Evolutionary conservation across 1,139 yeast species (phyloP).

Genomic region (Lodderomyces parapsilosis): DNA sequence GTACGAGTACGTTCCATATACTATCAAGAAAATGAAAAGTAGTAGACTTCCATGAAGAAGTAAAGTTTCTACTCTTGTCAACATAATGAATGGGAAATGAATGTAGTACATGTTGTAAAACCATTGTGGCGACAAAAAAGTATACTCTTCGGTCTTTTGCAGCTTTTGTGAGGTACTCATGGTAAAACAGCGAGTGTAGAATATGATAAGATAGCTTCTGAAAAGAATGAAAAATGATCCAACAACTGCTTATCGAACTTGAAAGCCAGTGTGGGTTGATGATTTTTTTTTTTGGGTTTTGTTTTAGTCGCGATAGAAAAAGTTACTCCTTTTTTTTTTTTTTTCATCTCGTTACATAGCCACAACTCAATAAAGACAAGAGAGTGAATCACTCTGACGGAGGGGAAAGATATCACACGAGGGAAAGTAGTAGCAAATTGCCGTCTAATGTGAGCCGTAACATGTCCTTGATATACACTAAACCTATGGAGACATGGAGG

Average conservation of each 20-base stretch:
- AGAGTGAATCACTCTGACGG: too few species aligned
- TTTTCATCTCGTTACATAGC: not conserved
- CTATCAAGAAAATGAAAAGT: slow-evolving; percentile 31
- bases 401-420: too few species aligned
- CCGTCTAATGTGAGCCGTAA: too few species aligned
- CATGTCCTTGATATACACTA: too few species aligned
- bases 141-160: not conserved
- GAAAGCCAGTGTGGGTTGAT: too few species aligned
- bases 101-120: slow-evolving; percentile 33
- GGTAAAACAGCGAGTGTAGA: not conserved
- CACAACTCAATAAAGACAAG: too few species aligned
- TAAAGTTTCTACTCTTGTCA: slow-evolving; percentile 35
- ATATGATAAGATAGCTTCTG: not conserved
- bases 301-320: not conserved
- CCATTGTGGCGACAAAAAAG: slow-evolving; percentile 7
- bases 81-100: slow-evolving; percentile 40
- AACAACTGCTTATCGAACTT: too few species aligned
- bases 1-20: slow-evolving; percentile 39
- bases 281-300: not conserved
- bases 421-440: too few species aligned
- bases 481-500: too few species aligned
- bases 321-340: not conserved
- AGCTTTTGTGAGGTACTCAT: not conserved
- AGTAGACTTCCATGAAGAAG: slow-evolving; percentile 31
- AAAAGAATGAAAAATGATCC: not conserved